A percentile compares a stretch with the other conserved stretches of the same genome.
Conservation (phyloP, 2,329 filamentous ascomycete species). For the Hyphodiscus sp. region DNA sequence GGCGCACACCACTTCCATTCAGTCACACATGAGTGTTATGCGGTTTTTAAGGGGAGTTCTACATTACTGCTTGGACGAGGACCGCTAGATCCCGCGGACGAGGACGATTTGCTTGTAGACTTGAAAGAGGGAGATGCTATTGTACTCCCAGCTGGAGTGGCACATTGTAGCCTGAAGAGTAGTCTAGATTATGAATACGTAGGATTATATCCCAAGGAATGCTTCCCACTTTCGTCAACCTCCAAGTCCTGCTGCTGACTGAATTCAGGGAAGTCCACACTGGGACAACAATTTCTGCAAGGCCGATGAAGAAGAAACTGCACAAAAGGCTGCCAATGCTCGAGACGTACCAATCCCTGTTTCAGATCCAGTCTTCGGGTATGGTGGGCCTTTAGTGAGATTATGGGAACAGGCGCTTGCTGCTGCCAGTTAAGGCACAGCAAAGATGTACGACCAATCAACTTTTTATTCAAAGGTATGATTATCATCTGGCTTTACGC, state of each 20-base stretch:
- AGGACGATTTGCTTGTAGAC: constrained; percentile 13
- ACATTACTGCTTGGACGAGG: constrained; percentile 29
- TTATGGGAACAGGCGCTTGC: constrained; percentile 12
- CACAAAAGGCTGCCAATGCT: constrained; percentile 14
- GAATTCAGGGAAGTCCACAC: constrained; percentile 16
- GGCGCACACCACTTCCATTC: constrained; percentile 28
- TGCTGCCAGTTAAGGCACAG: not conserved
- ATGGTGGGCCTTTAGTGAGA: constrained; percentile 15
- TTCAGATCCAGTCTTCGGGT: constrained; percentile 17
- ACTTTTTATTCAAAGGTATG: not conserved
- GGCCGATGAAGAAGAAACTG: constrained; percentile 13
- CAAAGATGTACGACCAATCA: not conserved
- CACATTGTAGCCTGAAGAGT: constrained; percentile 29
- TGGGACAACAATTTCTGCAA: constrained; percentile 24
- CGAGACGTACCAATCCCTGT: constrained; percentile 14
- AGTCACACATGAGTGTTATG: constrained; percentile 34
- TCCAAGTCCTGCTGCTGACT: not conserved
- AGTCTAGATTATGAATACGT: constrained; percentile 30
- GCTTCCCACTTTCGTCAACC: not conserved
- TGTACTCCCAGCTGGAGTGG: constrained; percentile 31
- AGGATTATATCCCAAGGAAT: constrained; percentile 32
- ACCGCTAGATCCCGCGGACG: constrained; percentile 14
- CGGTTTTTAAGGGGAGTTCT: constrained; percentile 27
- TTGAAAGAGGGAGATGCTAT: constrained; percentile 30
- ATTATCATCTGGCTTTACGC: not conserved